Percentiles rank a stretch among this genome's conserved stretches.
Evolutionary conservation across 2,329 filamentous ascomycete species (phyloP).

Genomic region (Claviceps humidiphila): DNA sequence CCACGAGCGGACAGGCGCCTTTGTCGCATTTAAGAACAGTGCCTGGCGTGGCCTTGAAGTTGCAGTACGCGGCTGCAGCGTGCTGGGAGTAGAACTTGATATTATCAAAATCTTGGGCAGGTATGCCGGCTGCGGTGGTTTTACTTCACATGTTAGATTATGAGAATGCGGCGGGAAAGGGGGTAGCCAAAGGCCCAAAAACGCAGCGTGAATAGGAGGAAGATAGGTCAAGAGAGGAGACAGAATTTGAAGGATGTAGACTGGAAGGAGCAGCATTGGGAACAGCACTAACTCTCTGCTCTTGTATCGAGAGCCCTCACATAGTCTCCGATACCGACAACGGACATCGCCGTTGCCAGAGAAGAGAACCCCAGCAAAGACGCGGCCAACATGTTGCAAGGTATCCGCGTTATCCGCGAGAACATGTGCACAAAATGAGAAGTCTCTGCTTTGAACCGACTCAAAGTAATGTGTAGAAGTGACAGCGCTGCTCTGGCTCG

Average conservation of each 20-base stretch:
- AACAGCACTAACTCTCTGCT: conserved; percentile 3
- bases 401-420: not conserved
- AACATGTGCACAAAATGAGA: not conserved
- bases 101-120: conserved; percentile 12
- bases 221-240: conserved; percentile 13
- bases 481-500: not conserved
- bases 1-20: conserved; percentile 30
- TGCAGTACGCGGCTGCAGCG: conserved; percentile 40
- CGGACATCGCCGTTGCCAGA: conserved; percentile 15
- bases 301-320: conserved; percentile 16
- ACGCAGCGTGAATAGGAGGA: not conserved
- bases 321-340: conserved; percentile 14
- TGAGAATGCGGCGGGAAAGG: not conserved
- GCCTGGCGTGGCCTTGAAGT: conserved; percentile 26
- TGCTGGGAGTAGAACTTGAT: conserved; percentile 39
- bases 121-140: conserved; percentile 10
- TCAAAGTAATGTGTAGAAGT: not conserved
- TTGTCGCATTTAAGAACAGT: conserved; percentile 28
- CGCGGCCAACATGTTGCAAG: conserved; percentile 12
- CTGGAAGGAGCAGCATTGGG: too few species aligned
- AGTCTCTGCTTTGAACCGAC: not conserved
- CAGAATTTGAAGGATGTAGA: not conserved
- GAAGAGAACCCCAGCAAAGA: conserved; percentile 14
- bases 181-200: not conserved
- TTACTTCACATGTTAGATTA: not conserved